Evolutionary conservation across 2,329 filamentous ascomycete genomes (phyloP).

Genomic region (Cladosporium sp.): DNA sequence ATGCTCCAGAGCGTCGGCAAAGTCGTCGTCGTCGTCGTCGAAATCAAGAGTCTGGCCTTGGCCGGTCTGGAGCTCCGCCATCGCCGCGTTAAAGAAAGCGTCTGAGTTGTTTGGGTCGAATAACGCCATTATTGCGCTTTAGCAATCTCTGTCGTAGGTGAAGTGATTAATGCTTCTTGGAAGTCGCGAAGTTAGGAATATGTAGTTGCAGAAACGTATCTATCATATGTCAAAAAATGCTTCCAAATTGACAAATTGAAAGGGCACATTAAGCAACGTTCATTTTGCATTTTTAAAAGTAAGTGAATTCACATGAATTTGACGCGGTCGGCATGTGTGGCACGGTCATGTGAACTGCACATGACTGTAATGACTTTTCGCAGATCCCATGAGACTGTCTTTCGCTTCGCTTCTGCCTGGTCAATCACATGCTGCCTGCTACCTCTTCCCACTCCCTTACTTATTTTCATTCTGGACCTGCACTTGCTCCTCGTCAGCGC

Average conservation of each 20-base stretch:
- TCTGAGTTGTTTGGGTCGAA: neutral
- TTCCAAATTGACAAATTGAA: too few relatives aligned
- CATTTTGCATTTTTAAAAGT: too few relatives aligned
- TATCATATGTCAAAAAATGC: too few relatives aligned
- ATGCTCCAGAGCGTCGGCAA: conserved; percentile 20
- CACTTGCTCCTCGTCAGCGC: neutral
- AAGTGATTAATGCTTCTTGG: too few relatives aligned
- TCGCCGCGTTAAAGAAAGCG: neutral
- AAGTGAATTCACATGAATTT: too few relatives aligned
- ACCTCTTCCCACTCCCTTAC: neutral
- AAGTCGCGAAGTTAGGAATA: too few relatives aligned
- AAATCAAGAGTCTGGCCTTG: neutral
- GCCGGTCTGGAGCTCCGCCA: neutral
- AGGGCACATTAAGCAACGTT: too few relatives aligned
- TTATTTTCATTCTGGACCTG: neutral
- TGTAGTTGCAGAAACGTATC: too few relatives aligned
- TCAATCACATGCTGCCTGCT: neutral
- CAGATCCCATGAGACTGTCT: neutral
- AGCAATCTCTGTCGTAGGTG: neutral
- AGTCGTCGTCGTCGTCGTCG: conserved; percentile 16
- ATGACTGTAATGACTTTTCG: neutral
- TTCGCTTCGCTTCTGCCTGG: neutral
- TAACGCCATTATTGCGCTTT: neutral
- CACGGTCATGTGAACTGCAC: too few relatives aligned
- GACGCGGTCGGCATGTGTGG: too few relatives aligned